Evolutionary conservation across 2,329 filamentous ascomycete genomes (phyloP).

Genomic region (Reticulascus tulasneorum): DNA sequence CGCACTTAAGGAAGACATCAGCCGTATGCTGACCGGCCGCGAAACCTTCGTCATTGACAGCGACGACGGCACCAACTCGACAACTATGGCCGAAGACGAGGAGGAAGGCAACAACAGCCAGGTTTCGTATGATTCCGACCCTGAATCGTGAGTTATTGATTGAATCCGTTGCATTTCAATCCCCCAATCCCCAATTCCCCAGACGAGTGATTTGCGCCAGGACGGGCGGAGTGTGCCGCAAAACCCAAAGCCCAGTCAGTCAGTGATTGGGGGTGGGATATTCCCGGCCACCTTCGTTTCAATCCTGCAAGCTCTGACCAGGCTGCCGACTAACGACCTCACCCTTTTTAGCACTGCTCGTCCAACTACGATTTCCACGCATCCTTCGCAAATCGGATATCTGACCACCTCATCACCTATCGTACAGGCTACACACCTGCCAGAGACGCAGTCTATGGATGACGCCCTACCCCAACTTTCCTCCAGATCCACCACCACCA

Average conservation of each 20-base stretch:
- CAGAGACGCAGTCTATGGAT: conserved; percentile 37
- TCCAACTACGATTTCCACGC: conserved; percentile 47
- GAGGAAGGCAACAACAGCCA: conserved; percentile 31
- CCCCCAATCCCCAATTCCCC: too few relatives aligned
- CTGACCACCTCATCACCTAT: conserved; percentile 66
- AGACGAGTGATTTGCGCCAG: too few relatives aligned
- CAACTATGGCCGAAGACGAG: conserved; percentile 9
- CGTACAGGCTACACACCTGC: conserved; percentile 53
- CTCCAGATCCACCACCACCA: conserved; percentile 34
- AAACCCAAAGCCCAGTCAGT: conserved; percentile 12
- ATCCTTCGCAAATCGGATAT: conserved; percentile 64
- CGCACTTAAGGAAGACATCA: conserved; percentile 23
- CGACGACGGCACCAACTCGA: conserved; percentile 7
- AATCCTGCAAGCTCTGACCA: neutral
- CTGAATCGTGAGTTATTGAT: conserved; percentile 21
- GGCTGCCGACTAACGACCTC: conserved; percentile 8
- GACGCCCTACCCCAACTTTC: conserved; percentile 20
- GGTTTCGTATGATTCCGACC: conserved; percentile 30
- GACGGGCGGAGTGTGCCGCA: too few relatives aligned
- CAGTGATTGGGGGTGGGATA: too few relatives aligned
- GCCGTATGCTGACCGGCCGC: conserved; percentile 31
- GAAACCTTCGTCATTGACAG: conserved; percentile 33
- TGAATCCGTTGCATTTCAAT: too few relatives aligned
- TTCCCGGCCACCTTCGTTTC: conserved; percentile 13
- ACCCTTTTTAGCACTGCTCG: conserved; percentile 17